Percentiles rank a stretch among this genome's conserved stretches.
phyloP scores from a whole-genome alignment of 306 rosid genomes.

The Cucumis melo region DNA sequence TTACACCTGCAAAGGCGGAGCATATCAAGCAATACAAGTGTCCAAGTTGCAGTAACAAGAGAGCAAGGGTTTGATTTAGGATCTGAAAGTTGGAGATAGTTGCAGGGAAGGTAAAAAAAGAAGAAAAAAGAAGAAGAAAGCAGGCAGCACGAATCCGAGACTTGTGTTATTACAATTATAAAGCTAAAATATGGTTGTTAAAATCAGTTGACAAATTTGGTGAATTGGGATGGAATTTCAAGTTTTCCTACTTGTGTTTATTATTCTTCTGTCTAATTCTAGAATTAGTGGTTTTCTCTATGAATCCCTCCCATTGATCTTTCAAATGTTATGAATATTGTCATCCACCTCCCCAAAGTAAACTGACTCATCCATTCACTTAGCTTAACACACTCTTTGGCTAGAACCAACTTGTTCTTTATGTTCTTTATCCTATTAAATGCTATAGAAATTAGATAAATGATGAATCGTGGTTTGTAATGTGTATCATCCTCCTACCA shows the following conservation, averaged over 20 bases:
- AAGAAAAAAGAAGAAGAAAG: background rate
- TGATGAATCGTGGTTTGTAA: background rate
- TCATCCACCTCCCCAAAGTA: conserved; percentile 2
- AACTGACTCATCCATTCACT: background rate
- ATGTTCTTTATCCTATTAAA: background rate
- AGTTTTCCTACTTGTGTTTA: conserved; percentile 49
- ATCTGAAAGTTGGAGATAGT: conserved; percentile 18
- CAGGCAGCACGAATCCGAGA: conserved; percentile 29
- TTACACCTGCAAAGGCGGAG: conserved; percentile 73
- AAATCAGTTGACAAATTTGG: conserved; percentile 46
- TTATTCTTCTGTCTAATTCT: conserved; percentile 39
- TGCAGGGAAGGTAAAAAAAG: conserved; percentile 4
- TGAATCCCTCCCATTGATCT: conserved; percentile 33
- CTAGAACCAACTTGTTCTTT: background rate
- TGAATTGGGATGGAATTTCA: conserved; percentile 51
- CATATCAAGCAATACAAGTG: conserved; percentile 82
- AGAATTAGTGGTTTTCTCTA: conserved; percentile 34
- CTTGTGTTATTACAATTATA: conserved; percentile 36
- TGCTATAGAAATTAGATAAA: background rate
- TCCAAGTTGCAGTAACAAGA: conserved; percentile 72
- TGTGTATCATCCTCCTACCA: background rate
- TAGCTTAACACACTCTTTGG: background rate
- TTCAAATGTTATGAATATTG: conserved; percentile 19
- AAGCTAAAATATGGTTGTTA: conserved; percentile 29
- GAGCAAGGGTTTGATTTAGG: conserved; percentile 42